A percentile compares a stretch with the other conserved stretches of the same genome.
Evolutionary conservation across 768 basidiomycete species (phyloP).

Genomic region (Lactarius pseudohatsudake): DNA sequence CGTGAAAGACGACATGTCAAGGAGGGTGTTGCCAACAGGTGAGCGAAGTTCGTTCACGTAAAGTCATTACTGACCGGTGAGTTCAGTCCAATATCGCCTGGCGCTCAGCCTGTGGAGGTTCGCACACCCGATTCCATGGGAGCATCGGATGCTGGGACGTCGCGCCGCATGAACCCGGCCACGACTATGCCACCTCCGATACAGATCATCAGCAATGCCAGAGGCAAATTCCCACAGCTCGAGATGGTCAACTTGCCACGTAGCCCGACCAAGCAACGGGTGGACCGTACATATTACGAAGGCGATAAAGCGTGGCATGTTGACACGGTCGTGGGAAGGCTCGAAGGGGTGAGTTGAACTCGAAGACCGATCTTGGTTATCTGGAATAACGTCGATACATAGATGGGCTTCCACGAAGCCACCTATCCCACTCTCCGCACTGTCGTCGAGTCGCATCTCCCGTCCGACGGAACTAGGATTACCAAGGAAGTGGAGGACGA

Average conservation of each 20-base stretch:
- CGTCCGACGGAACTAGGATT: slow-evolving; percentile 43
- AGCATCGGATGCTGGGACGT: slow-evolving; percentile 5
- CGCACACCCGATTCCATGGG: not conserved
- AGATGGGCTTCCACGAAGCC: slow-evolving; percentile 73
- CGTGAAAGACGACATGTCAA: slow-evolving; percentile 8
- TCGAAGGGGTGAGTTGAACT: slow-evolving; percentile 58
- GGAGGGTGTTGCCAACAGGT: slow-evolving; percentile 17
- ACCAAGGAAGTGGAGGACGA: slow-evolving; percentile 63
- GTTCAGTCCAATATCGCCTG: slow-evolving; percentile 20
- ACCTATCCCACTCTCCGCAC: slow-evolving; percentile 50
- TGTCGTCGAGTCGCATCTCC: slow-evolving; percentile 44
- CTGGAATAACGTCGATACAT: slow-evolving; percentile 15
- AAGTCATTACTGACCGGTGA: not conserved
- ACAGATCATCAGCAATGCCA: slow-evolving; percentile 61
- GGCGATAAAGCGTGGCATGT: slow-evolving; percentile 14
- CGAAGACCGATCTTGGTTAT: slow-evolving; percentile 7
- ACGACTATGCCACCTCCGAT: not conserved
- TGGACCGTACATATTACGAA: slow-evolving; percentile 51
- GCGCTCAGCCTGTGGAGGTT: not conserved
- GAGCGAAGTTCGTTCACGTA: not conserved
- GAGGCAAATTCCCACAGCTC: slow-evolving; percentile 57
- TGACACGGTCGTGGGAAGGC: slow-evolving; percentile 28
- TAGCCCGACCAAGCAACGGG: slow-evolving; percentile 35
- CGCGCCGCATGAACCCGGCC: slow-evolving; percentile 4
- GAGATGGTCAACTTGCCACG: slow-evolving; percentile 63